Evolutionary conservation across 352 stramenopile genomes (phyloP), one percentile per base, ranked within the genome.

Genomic region (Phytophthora palmivora): DNA sequence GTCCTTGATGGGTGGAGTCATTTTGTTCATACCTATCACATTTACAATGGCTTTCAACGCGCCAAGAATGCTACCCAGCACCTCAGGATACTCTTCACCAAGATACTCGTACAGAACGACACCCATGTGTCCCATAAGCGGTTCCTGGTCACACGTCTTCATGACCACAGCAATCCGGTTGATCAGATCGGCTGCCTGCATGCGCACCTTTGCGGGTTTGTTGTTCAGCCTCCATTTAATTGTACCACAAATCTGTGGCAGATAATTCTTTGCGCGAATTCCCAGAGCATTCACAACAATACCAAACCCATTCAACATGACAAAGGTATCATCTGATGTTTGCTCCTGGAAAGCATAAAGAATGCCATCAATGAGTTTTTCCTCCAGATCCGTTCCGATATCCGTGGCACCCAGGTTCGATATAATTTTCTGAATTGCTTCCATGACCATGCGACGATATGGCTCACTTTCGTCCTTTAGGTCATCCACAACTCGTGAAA

Each of bases 221-320:
- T 99, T 99, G 75, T 99, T 99, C 18, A 99, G 65, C 5, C 98
- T 91, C 96, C 97, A 99, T 81, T 99, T 99, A 78, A 99, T 99
- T 0, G 96, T 99, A 52, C 95, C 97, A 53, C 92, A 98, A 70
- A 99, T 99, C 78, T 99, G 96, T 24, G 97, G 97, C 34, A 99
- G 63, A 64, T 99, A 99, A 55, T 98, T 97, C 81, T 99, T 99
- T 43, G 96, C 96, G 21, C 98, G 88, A 48, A 98, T 87, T 4
- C 98, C 98, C 6, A 99, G 72, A 26, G 97, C 96, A 62, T 99
- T 99, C 24, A 99, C 94, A 15, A 99, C 96, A 49, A 96, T 98
- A 15, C 97, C 97, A 73, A 99, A 99, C 12, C 97, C 97, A 63
- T 98, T 96, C 10, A 99, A 82, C 92, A 99, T 99, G 19, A 98